A percentile compares a stretch with the other conserved stretches of the same genome.
phyloP scores from a whole-genome alignment of 805 yeast species.

The Lipomyces mesembrius region DNA sequence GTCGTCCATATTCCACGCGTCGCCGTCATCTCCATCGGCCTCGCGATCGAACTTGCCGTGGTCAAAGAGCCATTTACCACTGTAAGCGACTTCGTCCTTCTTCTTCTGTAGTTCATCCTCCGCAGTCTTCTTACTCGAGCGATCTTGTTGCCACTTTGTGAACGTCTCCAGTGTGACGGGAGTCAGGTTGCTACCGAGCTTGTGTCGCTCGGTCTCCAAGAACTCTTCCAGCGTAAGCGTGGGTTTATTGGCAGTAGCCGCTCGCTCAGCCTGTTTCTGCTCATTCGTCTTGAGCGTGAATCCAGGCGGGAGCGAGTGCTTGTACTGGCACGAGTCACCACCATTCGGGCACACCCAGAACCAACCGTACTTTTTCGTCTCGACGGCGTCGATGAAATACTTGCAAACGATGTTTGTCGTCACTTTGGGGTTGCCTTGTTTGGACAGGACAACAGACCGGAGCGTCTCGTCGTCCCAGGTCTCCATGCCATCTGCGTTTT shows the following conservation, averaged over 20 bases:
- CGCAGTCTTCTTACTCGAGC: constrained; percentile 58
- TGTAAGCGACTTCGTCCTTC: constrained; percentile 42
- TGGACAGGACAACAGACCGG: constrained; percentile 80
- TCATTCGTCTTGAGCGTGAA: constrained; percentile 96
- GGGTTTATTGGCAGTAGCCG: constrained; percentile 82
- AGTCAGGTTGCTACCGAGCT: constrained; percentile 72
- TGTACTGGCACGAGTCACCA: constrained; percentile 90
- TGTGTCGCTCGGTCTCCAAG: constrained; percentile 88
- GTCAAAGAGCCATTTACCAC: constrained; percentile 44
- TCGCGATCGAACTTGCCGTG: constrained; percentile 47
- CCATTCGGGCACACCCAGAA: constrained; percentile 97
- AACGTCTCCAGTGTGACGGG: constrained; percentile 86
- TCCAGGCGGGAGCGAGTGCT: constrained; percentile 95
- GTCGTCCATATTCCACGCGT: constrained; percentile 47
- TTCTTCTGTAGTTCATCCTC: constrained; percentile 53
- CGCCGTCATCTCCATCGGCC: constrained; percentile 43
- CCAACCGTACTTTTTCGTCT: constrained; percentile 98
- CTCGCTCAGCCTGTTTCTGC: constrained; percentile 84
- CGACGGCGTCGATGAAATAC: constrained; percentile 93
- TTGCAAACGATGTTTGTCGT: constrained; percentile 96
- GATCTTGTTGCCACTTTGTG: constrained; percentile 78
- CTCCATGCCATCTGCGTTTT: constrained; percentile 81
- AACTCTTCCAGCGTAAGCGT: constrained; percentile 94
- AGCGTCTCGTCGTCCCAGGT: constrained; percentile 96
- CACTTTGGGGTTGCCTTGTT: constrained; percentile 92